phyloP scores from a whole-genome alignment of 2,329 filamentous ascomycete species.

The Biscogniauxia marginata region DNA sequence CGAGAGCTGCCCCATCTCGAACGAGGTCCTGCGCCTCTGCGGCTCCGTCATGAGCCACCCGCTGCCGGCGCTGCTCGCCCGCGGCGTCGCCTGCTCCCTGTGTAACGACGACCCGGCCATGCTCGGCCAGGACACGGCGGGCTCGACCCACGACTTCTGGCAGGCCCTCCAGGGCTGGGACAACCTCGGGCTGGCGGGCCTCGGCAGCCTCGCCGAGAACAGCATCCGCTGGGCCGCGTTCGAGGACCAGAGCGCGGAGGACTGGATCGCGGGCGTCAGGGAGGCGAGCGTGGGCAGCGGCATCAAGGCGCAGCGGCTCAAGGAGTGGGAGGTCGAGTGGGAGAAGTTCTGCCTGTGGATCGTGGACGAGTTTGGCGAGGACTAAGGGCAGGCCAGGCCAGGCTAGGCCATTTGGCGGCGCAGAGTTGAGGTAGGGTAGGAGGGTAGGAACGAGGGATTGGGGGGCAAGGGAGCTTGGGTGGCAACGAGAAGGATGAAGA shows the following conservation, averaged over 20 bases:
- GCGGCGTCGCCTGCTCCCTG: constrained; percentile 79
- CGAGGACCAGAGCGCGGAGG: constrained; percentile 69
- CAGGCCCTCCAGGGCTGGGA: constrained; percentile 89
- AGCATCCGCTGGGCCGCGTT: constrained; percentile 88
- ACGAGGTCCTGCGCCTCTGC: constrained; percentile 80
- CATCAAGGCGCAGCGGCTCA: constrained; percentile 68
- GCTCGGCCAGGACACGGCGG: constrained; percentile 76
- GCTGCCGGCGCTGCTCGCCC: constrained; percentile 77
- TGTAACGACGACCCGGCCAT: constrained; percentile 92
- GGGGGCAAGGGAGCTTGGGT: not conserved
- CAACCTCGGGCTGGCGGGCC: constrained; percentile 81
- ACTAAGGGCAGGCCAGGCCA: constrained; percentile 10
- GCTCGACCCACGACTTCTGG: constrained; percentile 93
- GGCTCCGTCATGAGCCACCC: constrained; percentile 75
- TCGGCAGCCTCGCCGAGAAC: constrained; percentile 88
- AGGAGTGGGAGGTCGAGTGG: constrained; percentile 79
- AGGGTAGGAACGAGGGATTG: not conserved
- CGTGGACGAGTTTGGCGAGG: constrained; percentile 67
- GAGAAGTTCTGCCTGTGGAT: constrained; percentile 92
- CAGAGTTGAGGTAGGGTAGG: not conserved
- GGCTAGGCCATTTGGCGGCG: not conserved
- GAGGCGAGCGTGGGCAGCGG: constrained; percentile 71
- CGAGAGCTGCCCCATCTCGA: constrained; percentile 88
- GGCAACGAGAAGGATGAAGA: not conserved
- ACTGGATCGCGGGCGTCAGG: constrained; percentile 72